phyloP scores from a whole-genome alignment of 176 grass and related monocot genomes.

The Carex pumila region DNA sequence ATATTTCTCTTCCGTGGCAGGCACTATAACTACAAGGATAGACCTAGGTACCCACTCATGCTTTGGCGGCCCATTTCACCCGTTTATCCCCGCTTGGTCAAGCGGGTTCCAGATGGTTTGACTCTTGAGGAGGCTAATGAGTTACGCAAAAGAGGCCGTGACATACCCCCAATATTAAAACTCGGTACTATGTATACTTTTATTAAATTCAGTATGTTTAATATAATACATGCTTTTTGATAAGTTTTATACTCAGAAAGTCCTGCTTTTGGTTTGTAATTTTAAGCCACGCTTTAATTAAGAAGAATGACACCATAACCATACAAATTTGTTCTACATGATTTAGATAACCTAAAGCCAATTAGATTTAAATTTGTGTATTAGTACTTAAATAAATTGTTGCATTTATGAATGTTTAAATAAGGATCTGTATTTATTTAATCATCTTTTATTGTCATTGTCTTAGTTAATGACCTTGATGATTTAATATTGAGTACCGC shows the following conservation, averaged over 20 bases:
- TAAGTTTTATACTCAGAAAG: not conserved
- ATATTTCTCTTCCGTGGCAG: constrained; percentile 90
- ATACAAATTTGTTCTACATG: not conserved
- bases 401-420: not conserved
- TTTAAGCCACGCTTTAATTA: not conserved
- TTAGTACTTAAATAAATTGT: not conserved
- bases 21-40: constrained; percentile 75
- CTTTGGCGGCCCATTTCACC: constrained; percentile 75
- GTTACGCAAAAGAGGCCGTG: constrained; percentile 45
- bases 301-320: not conserved
- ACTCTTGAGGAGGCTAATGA: constrained; percentile 59
- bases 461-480: not conserved
- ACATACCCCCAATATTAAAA: constrained; percentile 59
- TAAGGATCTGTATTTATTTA: not conserved
- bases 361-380: not conserved
- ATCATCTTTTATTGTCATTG: not conserved
- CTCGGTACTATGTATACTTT: constrained; percentile 44
- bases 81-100: constrained; percentile 75
- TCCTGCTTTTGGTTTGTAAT: not conserved
- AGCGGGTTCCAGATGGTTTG: constrained; percentile 62
- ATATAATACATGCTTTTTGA: not conserved
- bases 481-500: not conserved
- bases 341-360: not conserved
- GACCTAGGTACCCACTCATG: constrained; percentile 83
- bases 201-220: not conserved